Base-by-base conservation (phyloP, 306 rosid species). In the Lathyrus sativus region DNA sequence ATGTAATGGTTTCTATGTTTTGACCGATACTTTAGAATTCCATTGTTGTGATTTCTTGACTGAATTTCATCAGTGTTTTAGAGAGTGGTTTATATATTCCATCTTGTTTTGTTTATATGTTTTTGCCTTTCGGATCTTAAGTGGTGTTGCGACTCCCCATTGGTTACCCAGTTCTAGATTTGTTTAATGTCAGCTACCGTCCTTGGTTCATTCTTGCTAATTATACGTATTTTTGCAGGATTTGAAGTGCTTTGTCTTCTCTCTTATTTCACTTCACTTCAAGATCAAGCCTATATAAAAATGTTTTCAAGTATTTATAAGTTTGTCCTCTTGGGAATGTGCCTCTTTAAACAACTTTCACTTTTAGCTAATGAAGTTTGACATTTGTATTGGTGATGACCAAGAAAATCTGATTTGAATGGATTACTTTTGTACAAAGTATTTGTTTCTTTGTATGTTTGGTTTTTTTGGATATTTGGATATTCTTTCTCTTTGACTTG, bases 201-300 rank as follows among this genome's bases (percentile, higher is more conserved):
- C 39, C 17, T 64, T n/a, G 2, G 35, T 13, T 50, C 45, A 11
- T 74, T 63, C 29, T 17, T 29, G 31, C 35, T 76, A 42, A 67
- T 56, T n/a, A 64, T 41, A 53, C 24, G 56, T 78, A 24, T 48
- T 78, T 65, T 41, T 84, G 86, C 88, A 92, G 96, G 96, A 92
- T 73, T 86, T 89, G 82, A 92, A 92, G 83, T 92, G 98, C 86
- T 92, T 92, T 65, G 98, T 92, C 37, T 92, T 92, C 79, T 92
- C 96, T 74, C 92, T 92, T 14, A 87, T 92, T 78, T 92, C 98
- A 8, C 96, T 92, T 43, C 98, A 92, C 85, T 92, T 87, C 86
- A 92, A 92, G 95, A 92, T 92, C 86, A 92, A 89, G 84, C 98
- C 96, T 39, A 92, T 92, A 60, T 92, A 81, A 24, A 78, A 53